Evolutionary conservation across 2,329 filamentous ascomycete genomes (phyloP).

Genomic region (Mariannaea sp.): DNA sequence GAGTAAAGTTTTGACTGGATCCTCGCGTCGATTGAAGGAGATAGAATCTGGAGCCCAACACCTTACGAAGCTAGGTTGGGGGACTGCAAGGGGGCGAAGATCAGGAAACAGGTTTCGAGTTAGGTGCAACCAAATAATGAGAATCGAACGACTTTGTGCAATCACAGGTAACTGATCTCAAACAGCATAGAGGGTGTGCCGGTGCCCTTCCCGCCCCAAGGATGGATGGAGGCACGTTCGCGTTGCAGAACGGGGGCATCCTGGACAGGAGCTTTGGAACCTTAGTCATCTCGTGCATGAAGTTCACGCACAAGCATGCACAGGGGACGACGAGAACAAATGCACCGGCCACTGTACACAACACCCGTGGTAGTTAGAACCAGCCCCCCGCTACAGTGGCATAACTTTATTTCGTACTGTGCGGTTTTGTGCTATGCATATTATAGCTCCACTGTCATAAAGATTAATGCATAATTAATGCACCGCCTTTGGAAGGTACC

Average conservation of each 20-base stretch:
- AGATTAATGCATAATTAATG: too few species aligned
- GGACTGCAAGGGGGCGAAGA: not conserved
- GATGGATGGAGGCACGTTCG: slow-evolving; percentile 16
- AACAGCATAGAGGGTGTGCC: slow-evolving; percentile 9
- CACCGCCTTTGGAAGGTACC: too few species aligned
- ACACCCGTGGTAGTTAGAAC: not conserved
- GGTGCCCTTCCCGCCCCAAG: slow-evolving; percentile 18
- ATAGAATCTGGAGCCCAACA: slow-evolving; percentile 1
- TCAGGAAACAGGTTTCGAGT: not conserved
- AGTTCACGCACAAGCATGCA: slow-evolving; percentile 11
- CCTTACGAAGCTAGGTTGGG: slow-evolving; percentile 5
- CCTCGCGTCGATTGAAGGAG: slow-evolving; percentile 13
- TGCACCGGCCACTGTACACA: not conserved
- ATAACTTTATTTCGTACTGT: too few species aligned
- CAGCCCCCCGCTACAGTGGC: too few species aligned
- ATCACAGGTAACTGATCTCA: slow-evolving; percentile 23
- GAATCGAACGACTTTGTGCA: slow-evolving; percentile 24
- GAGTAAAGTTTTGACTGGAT: not conserved
- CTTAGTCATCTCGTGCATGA: slow-evolving; percentile 15
- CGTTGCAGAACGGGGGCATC: slow-evolving; percentile 8
- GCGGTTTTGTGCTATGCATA: too few species aligned
- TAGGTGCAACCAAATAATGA: slow-evolving; percentile 2
- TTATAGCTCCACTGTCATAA: too few species aligned
- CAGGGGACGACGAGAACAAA: not conserved
- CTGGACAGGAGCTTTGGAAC: not conserved